Percentiles rank a stretch among this genome's conserved stretches.
Conservation (phyloP, 78 protist species). For the Polysphondylium violaceum region DNA sequence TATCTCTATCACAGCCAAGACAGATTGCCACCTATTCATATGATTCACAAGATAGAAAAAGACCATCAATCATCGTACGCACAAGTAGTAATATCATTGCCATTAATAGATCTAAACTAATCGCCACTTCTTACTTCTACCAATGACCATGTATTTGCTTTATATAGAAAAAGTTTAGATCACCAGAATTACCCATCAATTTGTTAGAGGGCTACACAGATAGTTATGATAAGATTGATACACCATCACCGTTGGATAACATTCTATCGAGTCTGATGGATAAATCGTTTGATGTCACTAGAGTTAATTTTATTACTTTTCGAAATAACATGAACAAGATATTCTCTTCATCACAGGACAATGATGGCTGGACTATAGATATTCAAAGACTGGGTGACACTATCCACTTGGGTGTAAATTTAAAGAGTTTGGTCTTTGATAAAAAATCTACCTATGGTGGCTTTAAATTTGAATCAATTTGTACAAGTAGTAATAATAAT, state of each 20-base stretch:
- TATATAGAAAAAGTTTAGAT: not conserved
- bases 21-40: slow-evolving; percentile 7
- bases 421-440: not conserved
- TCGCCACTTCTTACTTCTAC: not conserved
- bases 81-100: not conserved
- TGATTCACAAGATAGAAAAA: not conserved
- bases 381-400: slow-evolving; percentile 1
- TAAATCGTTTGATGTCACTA: not conserved
- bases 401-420: slow-evolving; percentile 8
- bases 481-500: not conserved
- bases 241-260: not conserved
- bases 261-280: not conserved
- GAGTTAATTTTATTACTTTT: not conserved
- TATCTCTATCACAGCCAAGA: not conserved
- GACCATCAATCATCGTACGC: not conserved
- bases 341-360: not conserved
- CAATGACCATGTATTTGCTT: no score
- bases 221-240: not conserved
- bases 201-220: not conserved
- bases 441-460: slow-evolving; percentile 12
- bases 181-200: not conserved
- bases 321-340: slow-evolving; percentile 6
- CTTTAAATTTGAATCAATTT: not conserved
- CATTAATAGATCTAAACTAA: not conserved
- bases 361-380: not conserved